Conservation (phyloP, 495 filamentous ascomycete species). For the Aspergillus egyptiacus region DNA sequence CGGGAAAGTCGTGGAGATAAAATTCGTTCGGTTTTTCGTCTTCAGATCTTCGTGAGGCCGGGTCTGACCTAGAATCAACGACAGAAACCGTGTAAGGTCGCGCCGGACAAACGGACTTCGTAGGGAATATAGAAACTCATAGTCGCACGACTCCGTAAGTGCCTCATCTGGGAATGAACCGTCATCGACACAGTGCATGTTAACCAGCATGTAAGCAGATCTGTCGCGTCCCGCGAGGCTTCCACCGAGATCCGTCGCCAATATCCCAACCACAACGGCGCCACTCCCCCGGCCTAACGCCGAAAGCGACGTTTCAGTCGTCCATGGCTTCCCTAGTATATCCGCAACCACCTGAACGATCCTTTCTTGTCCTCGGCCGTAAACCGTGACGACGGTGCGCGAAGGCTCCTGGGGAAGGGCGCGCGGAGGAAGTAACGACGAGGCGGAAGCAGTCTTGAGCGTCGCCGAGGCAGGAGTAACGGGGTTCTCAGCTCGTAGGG, state of each 20-base stretch:
- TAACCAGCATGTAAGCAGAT: conserved; percentile 54
- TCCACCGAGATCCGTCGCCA: conserved; percentile 44
- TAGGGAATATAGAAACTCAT: conserved; percentile 76
- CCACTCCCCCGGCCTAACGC: conserved; percentile 44
- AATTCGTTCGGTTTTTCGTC: conserved; percentile 68
- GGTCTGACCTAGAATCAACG: conserved; percentile 69
- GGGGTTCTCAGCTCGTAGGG: conserved; percentile 25
- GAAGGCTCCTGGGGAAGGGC: conserved; percentile 15
- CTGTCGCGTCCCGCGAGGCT: conserved; percentile 46
- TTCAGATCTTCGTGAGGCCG: conserved; percentile 67
- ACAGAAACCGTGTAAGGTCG: conserved; percentile 69
- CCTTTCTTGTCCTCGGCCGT: conserved; percentile 53
- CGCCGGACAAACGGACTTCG: conserved; percentile 62
- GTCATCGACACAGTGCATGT: conserved; percentile 65
- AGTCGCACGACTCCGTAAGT: conserved; percentile 62
- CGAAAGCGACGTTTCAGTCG: conserved; percentile 47
- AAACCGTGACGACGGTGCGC: conserved; percentile 52
- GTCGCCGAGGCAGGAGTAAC: conserved; percentile 11
- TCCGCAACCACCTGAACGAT: conserved; percentile 65
- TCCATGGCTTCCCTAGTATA: conserved; percentile 60
- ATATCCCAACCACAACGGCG: conserved; percentile 53
- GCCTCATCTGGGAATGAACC: conserved; percentile 59
- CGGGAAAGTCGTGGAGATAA: conserved; percentile 81
- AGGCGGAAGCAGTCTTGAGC: conserved; percentile 8
- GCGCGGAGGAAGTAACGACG: conserved; percentile 8